Conservation (phyloP, 2,329 filamentous ascomycete species). For the Alternaria hordeiaustralica region DNA sequence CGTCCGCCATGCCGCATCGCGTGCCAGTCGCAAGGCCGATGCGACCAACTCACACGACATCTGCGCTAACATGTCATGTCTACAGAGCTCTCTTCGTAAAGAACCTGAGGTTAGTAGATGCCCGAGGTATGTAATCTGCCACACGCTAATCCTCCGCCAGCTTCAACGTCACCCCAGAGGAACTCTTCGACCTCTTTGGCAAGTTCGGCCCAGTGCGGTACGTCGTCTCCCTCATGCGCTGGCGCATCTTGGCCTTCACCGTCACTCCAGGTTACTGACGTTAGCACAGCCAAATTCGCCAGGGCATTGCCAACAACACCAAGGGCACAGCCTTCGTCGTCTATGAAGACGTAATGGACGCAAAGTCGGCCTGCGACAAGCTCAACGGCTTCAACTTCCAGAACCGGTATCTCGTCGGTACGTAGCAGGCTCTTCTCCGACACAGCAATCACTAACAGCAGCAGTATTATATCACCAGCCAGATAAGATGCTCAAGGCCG, state of each 20-base stretch:
- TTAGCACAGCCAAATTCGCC: slow-evolving; percentile 83
- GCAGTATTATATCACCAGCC: slow-evolving; percentile 77
- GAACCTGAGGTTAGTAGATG: slow-evolving; percentile 83
- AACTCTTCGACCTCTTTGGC: slow-evolving; percentile 98
- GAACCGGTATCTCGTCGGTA: slow-evolving; percentile 97
- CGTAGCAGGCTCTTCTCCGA: slow-evolving; percentile 39
- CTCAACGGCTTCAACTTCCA: slow-evolving; percentile 99
- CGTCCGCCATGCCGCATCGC: slow-evolving; percentile 48
- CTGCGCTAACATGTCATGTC: slow-evolving; percentile 37
- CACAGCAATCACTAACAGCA: slow-evolving; percentile 10
- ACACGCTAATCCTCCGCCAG: slow-evolving; percentile 55
- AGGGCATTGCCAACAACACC: slow-evolving; percentile 95
- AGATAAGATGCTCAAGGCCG: slow-evolving; percentile 82
- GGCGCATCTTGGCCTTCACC: not conserved
- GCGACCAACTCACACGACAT: slow-evolving; percentile 33
- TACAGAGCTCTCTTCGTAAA: slow-evolving; percentile 98
- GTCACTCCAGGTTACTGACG: slow-evolving; percentile 24
- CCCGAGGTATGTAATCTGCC: not conserved
- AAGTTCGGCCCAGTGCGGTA: slow-evolving; percentile 97
- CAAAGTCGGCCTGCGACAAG: slow-evolving; percentile 98
- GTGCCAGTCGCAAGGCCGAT: slow-evolving; percentile 23
- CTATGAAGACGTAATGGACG: slow-evolving; percentile 99
- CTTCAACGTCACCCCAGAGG: slow-evolving; percentile 98
- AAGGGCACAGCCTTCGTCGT: slow-evolving; percentile 99
- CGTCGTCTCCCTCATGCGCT: slow-evolving; percentile 43